Base-by-base conservation (phyloP, 2,329 filamentous ascomycete species). In the Botryosphaeria dothidea region DNA sequence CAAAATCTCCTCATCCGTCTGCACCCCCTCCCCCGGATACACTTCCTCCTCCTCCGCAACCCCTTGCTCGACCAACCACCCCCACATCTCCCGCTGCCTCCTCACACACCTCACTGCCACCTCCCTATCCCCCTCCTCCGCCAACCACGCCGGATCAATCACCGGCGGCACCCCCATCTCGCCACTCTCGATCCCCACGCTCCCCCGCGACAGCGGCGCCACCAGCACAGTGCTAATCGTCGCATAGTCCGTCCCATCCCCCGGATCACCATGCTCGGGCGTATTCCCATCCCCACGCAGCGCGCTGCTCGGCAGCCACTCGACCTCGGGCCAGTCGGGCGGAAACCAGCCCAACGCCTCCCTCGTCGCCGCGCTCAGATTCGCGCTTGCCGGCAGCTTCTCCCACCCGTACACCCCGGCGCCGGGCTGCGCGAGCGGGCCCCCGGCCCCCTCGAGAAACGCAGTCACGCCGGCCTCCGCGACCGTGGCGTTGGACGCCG, bases 101-200 rank as follows among this genome's bases (percentile, higher is more conserved):
- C 73, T 74, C 63, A 75, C 72, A 0, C 71, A 72, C 8, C 71
- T 72, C 1, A 79, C 65, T 0, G 72, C 68, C 1, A 78, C 31
- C 34, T 77, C 74, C 19, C 69, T 64, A 62, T 79, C 77, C 0
- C 68, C 70, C 0, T 68, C 64, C 27, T 74, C 67, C 9, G 69
- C 73, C 7, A 79, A 64, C 74, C 74, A 79, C 9, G 69, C 70
- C 0, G 73, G 70, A 46, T 78, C 69, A 54, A 80, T 74, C 62
- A 75, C 62, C 0, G 77, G 78, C 5, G 69, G 45, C 38, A 74
- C 74, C 0, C 52, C n/a, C 3, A 70, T 73, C 23, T 73, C 68
- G 3, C 69, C 54, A 13, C 71, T 74, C 2, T 45, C 21, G 38
- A 79, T 74, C 0, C 72, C 72, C 13, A 79, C 69, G 41, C 68